A percentile compares a stretch with the other conserved stretches of the same genome.
Conservation (phyloP, 108 stramenopile genomes). For the Craspedostauros australis region DNA sequence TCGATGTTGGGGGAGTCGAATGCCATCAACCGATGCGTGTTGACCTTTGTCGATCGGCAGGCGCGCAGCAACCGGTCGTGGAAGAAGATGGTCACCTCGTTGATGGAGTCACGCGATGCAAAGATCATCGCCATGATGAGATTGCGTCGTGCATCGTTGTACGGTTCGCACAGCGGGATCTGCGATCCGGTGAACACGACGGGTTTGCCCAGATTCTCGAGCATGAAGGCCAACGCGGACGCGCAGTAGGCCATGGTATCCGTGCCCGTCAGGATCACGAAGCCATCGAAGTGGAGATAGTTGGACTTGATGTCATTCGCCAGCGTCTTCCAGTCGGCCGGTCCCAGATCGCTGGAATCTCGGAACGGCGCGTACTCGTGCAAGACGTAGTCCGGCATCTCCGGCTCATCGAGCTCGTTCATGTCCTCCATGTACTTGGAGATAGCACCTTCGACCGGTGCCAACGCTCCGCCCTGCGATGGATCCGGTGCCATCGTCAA, state of each 20-base stretch:
- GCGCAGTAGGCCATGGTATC: conserved; percentile 97
- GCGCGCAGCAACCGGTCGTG: conserved; percentile 86
- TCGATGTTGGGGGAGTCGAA: conserved; percentile 94
- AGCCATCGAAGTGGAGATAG: conserved; percentile 90
- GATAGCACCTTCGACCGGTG: conserved; percentile 74
- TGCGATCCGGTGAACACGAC: conserved; percentile 92
- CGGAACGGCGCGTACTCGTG: conserved; percentile 74
- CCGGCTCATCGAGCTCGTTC: conserved; percentile 54
- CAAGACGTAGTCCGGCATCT: conserved; percentile 63
- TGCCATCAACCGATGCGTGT: conserved; percentile 79
- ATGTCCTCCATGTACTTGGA: conserved; percentile 68
- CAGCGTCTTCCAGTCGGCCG: conserved; percentile 86
- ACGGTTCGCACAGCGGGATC: conserved; percentile 88
- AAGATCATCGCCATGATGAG: conserved; percentile 94
- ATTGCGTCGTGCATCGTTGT: conserved; percentile 95
- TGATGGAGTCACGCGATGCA: conserved; percentile 64
- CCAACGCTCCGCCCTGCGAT: conserved; percentile 46
- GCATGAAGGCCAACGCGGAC: conserved; percentile 92
- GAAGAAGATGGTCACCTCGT: conserved; percentile 94
- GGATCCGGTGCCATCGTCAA: conserved; percentile 77
- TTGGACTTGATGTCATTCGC: conserved; percentile 72
- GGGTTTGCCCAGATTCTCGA: conserved; percentile 96
- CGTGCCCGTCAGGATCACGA: conserved; percentile 94
- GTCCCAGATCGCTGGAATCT: conserved; percentile 87
- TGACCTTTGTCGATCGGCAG: conserved; percentile 83